phyloP scores from a whole-genome alignment of 495 filamentous ascomycete genomes.

The Podospora appendiculata region DNA sequence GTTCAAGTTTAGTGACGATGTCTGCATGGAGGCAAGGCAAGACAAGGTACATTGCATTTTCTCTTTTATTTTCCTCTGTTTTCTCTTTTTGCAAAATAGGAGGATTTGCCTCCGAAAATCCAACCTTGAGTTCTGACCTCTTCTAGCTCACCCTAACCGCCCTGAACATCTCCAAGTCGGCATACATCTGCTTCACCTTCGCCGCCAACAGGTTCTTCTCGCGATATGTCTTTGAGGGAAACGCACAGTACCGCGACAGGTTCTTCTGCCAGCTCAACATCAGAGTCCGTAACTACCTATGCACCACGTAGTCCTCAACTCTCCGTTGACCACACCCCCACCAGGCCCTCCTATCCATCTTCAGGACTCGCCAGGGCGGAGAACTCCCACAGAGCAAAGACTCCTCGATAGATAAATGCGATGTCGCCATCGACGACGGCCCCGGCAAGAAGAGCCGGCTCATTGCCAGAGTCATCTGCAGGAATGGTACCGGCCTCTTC shows the following conservation, averaged over 20 bases:
- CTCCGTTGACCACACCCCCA: no score
- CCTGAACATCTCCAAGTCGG: constrained; percentile 88
- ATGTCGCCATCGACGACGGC: constrained; percentile 73
- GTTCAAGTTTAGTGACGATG: constrained; percentile 84
- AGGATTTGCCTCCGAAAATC: no score
- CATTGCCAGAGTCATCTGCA: constrained; percentile 73
- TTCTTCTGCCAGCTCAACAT: constrained; percentile 42
- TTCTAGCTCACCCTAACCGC: constrained; percentile 69
- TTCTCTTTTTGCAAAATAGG: no score
- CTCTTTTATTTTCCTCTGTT: no score
- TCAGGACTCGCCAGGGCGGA: constrained; percentile 30
- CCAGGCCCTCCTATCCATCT: constrained; percentile 38
- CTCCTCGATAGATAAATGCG: constrained; percentile 76
- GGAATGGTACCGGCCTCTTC: constrained; percentile 52
- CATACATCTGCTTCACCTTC: constrained; percentile 77
- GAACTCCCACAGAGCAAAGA: constrained; percentile 40
- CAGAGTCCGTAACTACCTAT: constrained; percentile 20
- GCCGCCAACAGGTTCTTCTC: constrained; percentile 73
- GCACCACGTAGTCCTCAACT: no score
- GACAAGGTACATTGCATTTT: constrained; percentile 49
- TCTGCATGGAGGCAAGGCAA: constrained; percentile 74
- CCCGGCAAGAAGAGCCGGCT: constrained; percentile 70
- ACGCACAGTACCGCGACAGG: constrained; percentile 35
- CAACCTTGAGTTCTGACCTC: no score
- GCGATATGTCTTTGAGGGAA: constrained; percentile 56